Base-by-base conservation (phyloP, 2,329 filamentous ascomycete species). In the Scytalidium lignicola region DNA sequence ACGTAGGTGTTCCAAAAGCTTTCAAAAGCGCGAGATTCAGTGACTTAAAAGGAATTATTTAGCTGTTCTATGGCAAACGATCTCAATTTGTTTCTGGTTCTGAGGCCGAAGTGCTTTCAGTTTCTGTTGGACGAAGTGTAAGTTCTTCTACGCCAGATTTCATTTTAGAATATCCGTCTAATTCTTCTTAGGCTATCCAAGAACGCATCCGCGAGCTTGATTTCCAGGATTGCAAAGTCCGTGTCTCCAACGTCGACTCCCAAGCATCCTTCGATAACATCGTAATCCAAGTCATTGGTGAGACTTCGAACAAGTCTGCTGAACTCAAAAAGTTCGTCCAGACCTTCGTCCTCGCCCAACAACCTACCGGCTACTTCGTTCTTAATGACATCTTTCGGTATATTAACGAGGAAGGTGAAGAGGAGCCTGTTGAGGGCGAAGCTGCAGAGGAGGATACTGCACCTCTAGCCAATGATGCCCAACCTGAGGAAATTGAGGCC, bases 351-450 rank as follows among this genome's bases (percentile, higher is more conserved):
- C 87, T 99, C 55, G 93, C 93, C 44, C 85, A 92, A 70, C 93
- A 99, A 74, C 90, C 90, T 44, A 95, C 92, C 50, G 93, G 93
- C 56, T 99, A 97, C 76, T 99, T 95, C 62, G 92, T 99, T 28
- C 81, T 99, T 61, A 99, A 99, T 70, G 93, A 99, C 65, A 96
- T 99, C 67, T 90, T 97, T 75, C 82, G 93, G 61, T 97, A 95
- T 71, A 84, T 99, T 58, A 83, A 86, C 56, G 89, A 93, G 54
- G 88, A 92, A 61, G 79, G 79, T 40, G 90, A 96, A 53, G 88
- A 88, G 51, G 83, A 85, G 53, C 71, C 82, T 59, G 71, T 74
- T 43, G 76, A 82, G 43, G 58, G 57, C 47, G 48, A 59, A 22
- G 58, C 59, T 9, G 63, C 66, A 49, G 54, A 54, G 37, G 61